Evolutionary conservation across 148 eudicot species (phyloP).

Genomic region (Pouteria glomerata): DNA sequence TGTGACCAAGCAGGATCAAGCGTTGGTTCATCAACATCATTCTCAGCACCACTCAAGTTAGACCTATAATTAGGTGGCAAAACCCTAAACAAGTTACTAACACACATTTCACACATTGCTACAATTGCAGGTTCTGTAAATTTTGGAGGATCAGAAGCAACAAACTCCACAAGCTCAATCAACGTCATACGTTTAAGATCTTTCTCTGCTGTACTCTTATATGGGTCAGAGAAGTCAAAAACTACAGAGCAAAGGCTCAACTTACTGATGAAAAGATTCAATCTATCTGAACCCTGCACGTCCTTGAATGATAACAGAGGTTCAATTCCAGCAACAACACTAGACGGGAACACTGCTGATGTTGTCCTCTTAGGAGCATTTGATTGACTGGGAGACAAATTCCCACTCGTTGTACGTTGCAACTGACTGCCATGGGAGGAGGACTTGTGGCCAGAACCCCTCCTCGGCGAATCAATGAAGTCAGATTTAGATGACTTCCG

Average conservation of each 20-base stretch:
- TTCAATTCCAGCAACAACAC: slow-evolving; percentile 65
- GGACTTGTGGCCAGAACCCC: slow-evolving; percentile 18
- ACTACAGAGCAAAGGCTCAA: slow-evolving; percentile 83
- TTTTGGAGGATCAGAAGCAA: slow-evolving; percentile 52
- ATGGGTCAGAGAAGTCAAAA: slow-evolving; percentile 65
- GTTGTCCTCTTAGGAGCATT: slow-evolving; percentile 52
- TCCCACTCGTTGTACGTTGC: slow-evolving; percentile 27
- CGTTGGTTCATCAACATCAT: slow-evolving; percentile 74
- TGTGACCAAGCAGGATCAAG: slow-evolving; percentile 96
- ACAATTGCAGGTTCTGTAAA: slow-evolving; percentile 78
- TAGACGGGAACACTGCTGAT: slow-evolving; percentile 79
- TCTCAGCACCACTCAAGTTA: slow-evolving; percentile 31
- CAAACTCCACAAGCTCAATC: slow-evolving; percentile 75
- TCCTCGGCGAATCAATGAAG: slow-evolving; percentile 26
- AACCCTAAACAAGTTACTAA: slow-evolving; percentile 70
- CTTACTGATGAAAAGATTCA: slow-evolving; percentile 83
- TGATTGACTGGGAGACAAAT: slow-evolving; percentile 28
- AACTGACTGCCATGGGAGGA: slow-evolving; percentile 11
- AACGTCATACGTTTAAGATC: slow-evolving; percentile 62
- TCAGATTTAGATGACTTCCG: slow-evolving; percentile 60
- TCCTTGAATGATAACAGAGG: slow-evolving; percentile 78
- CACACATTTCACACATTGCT: slow-evolving; percentile 83
- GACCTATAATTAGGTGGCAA: slow-evolving; percentile 72
- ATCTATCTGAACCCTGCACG: slow-evolving; percentile 67
- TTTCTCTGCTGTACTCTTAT: slow-evolving; percentile 56